Evolutionary conservation across 345 rosid genomes (phyloP).

Genomic region (Ceriops zippeliana): DNA sequence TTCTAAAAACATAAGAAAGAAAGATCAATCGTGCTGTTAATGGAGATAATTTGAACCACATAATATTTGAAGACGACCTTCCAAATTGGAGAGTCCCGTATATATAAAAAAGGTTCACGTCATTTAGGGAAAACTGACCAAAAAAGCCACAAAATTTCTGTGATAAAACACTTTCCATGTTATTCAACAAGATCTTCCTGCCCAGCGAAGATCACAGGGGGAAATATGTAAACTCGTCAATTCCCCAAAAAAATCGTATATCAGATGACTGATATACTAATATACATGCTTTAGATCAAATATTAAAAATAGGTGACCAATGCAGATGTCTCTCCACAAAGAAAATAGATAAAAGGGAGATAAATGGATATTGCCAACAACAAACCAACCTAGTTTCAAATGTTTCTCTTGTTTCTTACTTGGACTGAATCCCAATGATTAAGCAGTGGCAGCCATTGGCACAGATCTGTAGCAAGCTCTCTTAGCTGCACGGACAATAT

Average conservation of each 20-base stretch:
- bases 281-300: no score
- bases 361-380: not conserved
- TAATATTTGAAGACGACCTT: conserved; percentile 1
- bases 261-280: not conserved
- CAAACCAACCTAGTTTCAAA: conserved; percentile 7
- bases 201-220: conserved; percentile 16
- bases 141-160: conserved; percentile 17
- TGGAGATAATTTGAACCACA: not conserved
- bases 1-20: not conserved
- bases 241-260: conserved; percentile 6
- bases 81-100: not conserved
- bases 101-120: conserved; percentile 1
- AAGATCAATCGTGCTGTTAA: not conserved
- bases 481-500: conserved; percentile 60
- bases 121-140: conserved; percentile 15
- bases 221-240: conserved; percentile 6
- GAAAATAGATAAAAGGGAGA: no score
- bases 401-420: not conserved
- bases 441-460: conserved; percentile 19
- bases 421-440: not conserved
- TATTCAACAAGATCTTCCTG: conserved; percentile 27
- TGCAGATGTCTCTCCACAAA: no score
- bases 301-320: not conserved
- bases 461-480: conserved; percentile 57
- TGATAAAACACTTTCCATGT: conserved; percentile 15